A percentile compares a stretch with the other conserved stretches of the same genome.
These are phyloP conservation scores for Fusarium sublunatum DNA, from an alignment of 2,329 filamentous ascomycete genomes.

Conservation along the genomic window DNA sequence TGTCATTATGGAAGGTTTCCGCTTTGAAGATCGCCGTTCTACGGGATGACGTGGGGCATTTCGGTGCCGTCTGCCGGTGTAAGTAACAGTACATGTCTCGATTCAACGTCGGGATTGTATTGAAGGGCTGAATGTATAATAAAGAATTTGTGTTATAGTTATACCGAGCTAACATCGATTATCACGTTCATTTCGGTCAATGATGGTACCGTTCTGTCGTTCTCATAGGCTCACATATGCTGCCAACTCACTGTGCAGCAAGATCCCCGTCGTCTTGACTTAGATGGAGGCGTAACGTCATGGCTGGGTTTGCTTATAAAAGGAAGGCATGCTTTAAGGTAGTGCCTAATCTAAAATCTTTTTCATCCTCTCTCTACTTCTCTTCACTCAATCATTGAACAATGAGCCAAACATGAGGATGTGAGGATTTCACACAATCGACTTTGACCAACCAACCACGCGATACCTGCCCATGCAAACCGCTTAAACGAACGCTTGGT, in stretches of 20 bases:
- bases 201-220: constrained; percentile 7
- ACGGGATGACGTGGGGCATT: not conserved
- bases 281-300: constrained; percentile 25
- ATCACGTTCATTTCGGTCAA: no score
- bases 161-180: no score
- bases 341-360: not conserved
- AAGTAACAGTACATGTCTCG: no score
- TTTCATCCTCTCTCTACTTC: not conserved
- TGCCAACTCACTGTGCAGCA: constrained; percentile 47
- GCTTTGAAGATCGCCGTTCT: not conserved
- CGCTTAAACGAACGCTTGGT: constrained; percentile 45
- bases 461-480: not conserved
- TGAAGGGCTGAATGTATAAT: no score
- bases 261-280: constrained; percentile 26
- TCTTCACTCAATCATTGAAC: not conserved
- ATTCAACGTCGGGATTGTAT: no score
- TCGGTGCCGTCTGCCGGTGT: not conserved
- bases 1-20: not conserved
- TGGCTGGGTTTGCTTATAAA: constrained; percentile 40
- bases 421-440: constrained; percentile 4
- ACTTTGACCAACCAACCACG: constrained; percentile 17
- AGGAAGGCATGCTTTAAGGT: constrained; percentile 22
- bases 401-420: constrained; percentile 1
- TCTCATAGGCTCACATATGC: constrained; percentile 43
- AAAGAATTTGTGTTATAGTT: no score